These are phyloP conservation scores for Stephanodiscus minutulus DNA, from an alignment of 108 stramenopile genomes.

Conservation along the genomic window DNA sequence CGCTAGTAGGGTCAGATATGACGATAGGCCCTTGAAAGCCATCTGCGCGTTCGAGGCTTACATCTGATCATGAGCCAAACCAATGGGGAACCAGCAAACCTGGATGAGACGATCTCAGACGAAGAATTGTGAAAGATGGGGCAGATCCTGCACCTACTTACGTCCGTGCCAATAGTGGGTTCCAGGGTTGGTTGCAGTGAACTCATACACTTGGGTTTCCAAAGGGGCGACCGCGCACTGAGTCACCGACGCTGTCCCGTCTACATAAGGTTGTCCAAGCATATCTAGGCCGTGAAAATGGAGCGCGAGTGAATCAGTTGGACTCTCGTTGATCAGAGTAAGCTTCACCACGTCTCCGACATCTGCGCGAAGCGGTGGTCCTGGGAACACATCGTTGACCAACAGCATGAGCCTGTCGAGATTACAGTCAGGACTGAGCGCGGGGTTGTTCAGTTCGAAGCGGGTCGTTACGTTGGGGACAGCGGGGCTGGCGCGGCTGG, in stretches of 20 bases:
- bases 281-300: constrained; percentile 49
- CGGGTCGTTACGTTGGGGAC: not conserved
- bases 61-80: constrained; percentile 11
- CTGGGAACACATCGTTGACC: constrained; percentile 34
- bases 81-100: too few relatives aligned
- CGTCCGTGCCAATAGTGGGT: constrained; percentile 59
- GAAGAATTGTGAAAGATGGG: not conserved
- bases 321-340: constrained; percentile 27
- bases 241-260: constrained; percentile 41
- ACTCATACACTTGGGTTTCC: constrained; percentile 45
- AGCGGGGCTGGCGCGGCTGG: constrained; percentile 21
- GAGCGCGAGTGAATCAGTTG: constrained; percentile 14
- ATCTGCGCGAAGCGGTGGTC: constrained; percentile 17
- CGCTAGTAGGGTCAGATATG: constrained; percentile 20
- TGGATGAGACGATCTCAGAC: not conserved
- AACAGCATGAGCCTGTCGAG: constrained; percentile 33
- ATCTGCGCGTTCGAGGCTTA: constrained; percentile 41
- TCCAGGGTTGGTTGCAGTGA: constrained; percentile 31
- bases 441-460: constrained; percentile 1
- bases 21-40: constrained; percentile 47
- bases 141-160: too few relatives aligned
- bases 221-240: constrained; percentile 35
- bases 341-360: constrained; percentile 25
- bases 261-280: constrained; percentile 34
- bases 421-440: constrained; percentile 31